Conservation (phyloP, 176 grass and related monocot genomes). For the Zea luxurians region DNA sequence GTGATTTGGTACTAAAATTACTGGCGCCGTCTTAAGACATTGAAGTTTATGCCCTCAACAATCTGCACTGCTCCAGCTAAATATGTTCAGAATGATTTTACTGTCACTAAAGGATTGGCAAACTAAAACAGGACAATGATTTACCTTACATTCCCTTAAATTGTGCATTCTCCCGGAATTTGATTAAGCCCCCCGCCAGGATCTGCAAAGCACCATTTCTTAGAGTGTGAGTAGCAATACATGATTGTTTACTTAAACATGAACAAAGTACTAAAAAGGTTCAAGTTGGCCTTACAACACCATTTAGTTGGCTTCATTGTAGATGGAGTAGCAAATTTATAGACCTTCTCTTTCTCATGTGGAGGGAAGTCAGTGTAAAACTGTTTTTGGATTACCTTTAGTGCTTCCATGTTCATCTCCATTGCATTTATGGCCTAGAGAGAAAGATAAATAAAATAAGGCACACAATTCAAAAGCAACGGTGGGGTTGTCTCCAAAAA, state of each 20-base stretch:
- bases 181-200: constrained; percentile 90
- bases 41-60: background rate
- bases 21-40: too few relatives aligned
- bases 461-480: too few relatives aligned
- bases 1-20: too few relatives aligned
- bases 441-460: too few relatives aligned
- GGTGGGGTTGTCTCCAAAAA: too few relatives aligned
- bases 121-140: constrained; percentile 1
- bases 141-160: constrained; percentile 94
- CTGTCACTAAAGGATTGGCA: background rate
- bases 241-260: background rate
- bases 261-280: constrained; percentile 11
- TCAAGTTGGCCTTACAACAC: constrained; percentile 62
- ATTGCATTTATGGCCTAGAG: too few relatives aligned
- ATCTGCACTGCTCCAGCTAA: constrained; percentile 1
- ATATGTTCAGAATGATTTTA: background rate
- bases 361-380: constrained; percentile 83
- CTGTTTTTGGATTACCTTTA: constrained; percentile 75
- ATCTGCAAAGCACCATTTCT: constrained; percentile 56
- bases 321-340: constrained; percentile 94
- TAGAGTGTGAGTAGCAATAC: background rate
- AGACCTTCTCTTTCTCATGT: constrained; percentile 69
- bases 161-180: constrained; percentile 95
- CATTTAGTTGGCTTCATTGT: constrained; percentile 99
- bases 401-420: too few relatives aligned